Evolutionary conservation across 768 basidiomycete genomes (phyloP).

Genomic region (Tricholoma matsutake): DNA sequence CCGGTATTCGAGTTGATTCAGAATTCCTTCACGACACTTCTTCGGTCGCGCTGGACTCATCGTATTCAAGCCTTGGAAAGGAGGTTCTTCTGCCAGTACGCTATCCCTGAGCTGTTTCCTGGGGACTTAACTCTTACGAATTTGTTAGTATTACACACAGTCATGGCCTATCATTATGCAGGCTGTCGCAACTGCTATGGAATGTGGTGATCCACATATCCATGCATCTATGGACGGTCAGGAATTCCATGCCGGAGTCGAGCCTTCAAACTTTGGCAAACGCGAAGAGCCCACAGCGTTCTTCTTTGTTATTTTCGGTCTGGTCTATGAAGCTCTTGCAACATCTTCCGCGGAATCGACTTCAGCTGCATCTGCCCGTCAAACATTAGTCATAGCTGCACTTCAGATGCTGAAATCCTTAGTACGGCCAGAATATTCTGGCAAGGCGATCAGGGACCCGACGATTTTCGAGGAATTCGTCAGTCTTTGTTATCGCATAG

Average conservation of each 20-base stretch:
- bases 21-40: constrained; percentile 79
- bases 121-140: background rate
- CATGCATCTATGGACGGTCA: constrained; percentile 81
- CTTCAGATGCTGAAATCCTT: constrained; percentile 77
- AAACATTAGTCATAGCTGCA: constrained; percentile 53
- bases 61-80: constrained; percentile 84
- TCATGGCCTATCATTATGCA: constrained; percentile 83
- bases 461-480: constrained; percentile 88
- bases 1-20: constrained; percentile 84
- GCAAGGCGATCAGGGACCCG: constrained; percentile 76
- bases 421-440: constrained; percentile 78
- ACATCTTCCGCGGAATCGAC: constrained; percentile 61
- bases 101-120: constrained; percentile 8
- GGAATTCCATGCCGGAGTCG: constrained; percentile 33
- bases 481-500: constrained; percentile 84
- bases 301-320: constrained; percentile 89
- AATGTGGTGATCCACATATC: constrained; percentile 60
- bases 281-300: constrained; percentile 68
- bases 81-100: constrained; percentile 90
- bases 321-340: constrained; percentile 88
- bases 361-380: constrained; percentile 36
- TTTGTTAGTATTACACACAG: constrained; percentile 75
- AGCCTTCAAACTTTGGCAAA: constrained; percentile 22
- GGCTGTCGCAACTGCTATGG: constrained; percentile 81
- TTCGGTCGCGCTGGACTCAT: constrained; percentile 71